phyloP scores from a whole-genome alignment of 164 flowering plant species.

The Nymphaea colorata region DNA sequence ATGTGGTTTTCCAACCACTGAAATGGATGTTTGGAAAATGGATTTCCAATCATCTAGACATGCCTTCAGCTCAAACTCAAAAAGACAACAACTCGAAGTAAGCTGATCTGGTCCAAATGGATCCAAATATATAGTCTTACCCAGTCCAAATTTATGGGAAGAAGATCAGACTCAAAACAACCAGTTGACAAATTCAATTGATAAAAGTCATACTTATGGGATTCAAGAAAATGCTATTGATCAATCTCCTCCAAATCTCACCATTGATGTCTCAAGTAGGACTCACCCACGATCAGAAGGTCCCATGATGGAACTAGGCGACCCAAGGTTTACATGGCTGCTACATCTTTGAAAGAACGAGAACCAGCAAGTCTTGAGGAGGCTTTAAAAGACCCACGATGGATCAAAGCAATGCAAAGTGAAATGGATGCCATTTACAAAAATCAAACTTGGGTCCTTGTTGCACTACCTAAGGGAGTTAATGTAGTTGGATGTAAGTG shows the following conservation, averaged over 20 bases:
- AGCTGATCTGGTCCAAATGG: not conserved
- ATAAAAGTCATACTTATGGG: no score
- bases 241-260: not conserved
- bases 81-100: not conserved
- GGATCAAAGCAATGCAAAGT: not conserved
- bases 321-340: not conserved
- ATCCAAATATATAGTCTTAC: not conserved
- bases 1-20: not conserved
- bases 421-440: not conserved
- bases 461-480: not conserved
- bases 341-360: not conserved
- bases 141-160: not conserved
- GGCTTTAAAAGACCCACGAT: not conserved
- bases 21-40: no score
- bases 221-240: no score
- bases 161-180: not conserved
- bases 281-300: not conserved
- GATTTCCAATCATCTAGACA: not conserved
- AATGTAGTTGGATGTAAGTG: conserved; percentile 3
- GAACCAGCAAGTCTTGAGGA: not conserved
- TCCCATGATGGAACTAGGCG: not conserved
- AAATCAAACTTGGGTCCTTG: conserved; percentile 2
- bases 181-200: no score
- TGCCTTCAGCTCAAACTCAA: not conserved
- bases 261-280: not conserved